Evolutionary conservation across 768 basidiomycete genomes (phyloP).

Genomic region (Lentinula boryana): DNA sequence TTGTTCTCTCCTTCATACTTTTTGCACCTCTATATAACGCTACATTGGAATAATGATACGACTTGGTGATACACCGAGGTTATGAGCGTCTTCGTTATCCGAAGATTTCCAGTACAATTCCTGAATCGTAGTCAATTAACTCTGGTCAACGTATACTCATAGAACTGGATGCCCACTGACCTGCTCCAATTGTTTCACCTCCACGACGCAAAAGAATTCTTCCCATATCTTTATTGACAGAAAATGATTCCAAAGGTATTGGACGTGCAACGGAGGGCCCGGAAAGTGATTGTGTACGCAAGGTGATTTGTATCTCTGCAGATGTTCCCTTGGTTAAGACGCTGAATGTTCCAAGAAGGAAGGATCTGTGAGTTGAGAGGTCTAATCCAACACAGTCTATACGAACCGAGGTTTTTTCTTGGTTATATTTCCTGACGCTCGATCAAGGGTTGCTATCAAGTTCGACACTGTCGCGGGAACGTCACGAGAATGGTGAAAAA

Average conservation of each 20-base stretch:
- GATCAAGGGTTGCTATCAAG: constrained; percentile 74
- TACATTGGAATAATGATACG: neutral
- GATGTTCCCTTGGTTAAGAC: constrained; percentile 81
- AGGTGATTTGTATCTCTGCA: constrained; percentile 78
- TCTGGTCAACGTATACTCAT: no score
- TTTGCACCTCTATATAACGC: neutral
- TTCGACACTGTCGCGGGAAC: constrained; percentile 85
- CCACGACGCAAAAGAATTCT: constrained; percentile 79
- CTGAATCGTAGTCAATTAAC: constrained; percentile 17
- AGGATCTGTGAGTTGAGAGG: no score
- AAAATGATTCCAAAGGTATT: constrained; percentile 84
- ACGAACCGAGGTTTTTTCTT: constrained; percentile 79
- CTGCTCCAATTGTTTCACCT: constrained; percentile 94
- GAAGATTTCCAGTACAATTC: constrained; percentile 38
- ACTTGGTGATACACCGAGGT: neutral
- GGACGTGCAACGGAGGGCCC: constrained; percentile 43
- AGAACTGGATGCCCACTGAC: constrained; percentile 28
- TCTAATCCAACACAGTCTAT: neutral
- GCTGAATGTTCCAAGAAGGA: constrained; percentile 28
- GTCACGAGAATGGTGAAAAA: constrained; percentile 93
- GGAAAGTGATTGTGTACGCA: constrained; percentile 53
- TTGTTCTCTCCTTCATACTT: neutral
- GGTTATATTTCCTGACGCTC: constrained; percentile 63
- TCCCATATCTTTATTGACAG: constrained; percentile 93
- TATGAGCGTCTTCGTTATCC: constrained; percentile 12